Percentiles rank a stretch among this genome's conserved stretches.
phyloP scores from a whole-genome alignment of 1,284 basidiomycete species.

The Tausonia pullulans region DNA sequence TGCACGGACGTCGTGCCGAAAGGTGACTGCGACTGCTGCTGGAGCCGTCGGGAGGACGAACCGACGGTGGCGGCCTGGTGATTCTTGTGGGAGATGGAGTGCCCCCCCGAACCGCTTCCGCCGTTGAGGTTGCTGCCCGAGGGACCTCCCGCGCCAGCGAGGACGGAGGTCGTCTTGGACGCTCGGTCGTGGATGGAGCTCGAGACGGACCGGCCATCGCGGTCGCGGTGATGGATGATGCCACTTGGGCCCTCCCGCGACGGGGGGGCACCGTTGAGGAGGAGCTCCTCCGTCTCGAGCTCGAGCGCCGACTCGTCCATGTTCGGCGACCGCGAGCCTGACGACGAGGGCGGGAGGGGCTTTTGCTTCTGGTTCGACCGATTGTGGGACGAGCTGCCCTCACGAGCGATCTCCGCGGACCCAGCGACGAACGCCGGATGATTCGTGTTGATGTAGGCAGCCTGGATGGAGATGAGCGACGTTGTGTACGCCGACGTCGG shows the following conservation, averaged over 20 bases:
- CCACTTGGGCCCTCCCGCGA: neutral
- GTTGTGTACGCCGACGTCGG: conserved; percentile 95
- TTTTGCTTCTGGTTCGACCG: neutral
- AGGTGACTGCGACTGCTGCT: conserved; percentile 17
- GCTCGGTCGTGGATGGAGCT: conserved; percentile 62
- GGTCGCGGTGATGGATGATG: conserved; percentile 21
- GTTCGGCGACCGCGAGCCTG: conserved; percentile 19
- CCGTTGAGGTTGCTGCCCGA: too few relatives aligned
- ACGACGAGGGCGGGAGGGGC: conserved; percentile 17
- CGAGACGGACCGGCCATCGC: conserved; percentile 62
- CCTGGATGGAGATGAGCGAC: conserved; percentile 92
- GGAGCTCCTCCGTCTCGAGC: conserved; percentile 18
- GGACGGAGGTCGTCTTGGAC: neutral
- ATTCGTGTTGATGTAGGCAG: conserved; percentile 98
- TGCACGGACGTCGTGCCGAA: too few relatives aligned
- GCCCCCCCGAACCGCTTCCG: neutral
- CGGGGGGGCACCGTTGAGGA: conserved; percentile 45
- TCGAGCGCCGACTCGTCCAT: conserved; percentile 9
- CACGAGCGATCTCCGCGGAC: conserved; percentile 34
- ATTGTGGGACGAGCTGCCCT: conserved; percentile 19
- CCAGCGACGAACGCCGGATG: conserved; percentile 45
- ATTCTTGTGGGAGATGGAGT: neutral
- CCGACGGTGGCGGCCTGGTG: conserved; percentile 32
- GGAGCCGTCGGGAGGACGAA: conserved; percentile 22
- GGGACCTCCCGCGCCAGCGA: too few relatives aligned